Conservation (phyloP, 2,329 filamentous ascomycete species). For the Venturia pyrina region DNA sequence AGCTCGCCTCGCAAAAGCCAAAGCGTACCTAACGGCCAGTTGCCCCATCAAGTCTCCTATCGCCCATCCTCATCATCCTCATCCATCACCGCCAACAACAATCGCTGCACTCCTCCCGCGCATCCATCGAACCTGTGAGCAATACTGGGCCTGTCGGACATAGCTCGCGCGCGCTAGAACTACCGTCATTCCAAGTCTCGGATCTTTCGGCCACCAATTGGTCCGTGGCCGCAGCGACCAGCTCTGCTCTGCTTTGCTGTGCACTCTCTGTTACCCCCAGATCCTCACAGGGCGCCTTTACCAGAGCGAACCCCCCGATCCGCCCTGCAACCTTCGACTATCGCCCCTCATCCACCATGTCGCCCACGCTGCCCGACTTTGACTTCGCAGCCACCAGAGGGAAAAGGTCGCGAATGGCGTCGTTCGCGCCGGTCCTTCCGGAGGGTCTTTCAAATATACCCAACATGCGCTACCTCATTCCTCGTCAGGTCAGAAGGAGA, state of each 20-base stretch:
- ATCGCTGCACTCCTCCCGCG: not conserved
- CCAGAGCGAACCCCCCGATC: not conserved
- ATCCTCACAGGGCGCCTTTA: not conserved
- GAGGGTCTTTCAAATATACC: not conserved
- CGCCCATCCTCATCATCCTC: not conserved
- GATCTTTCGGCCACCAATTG: not conserved
- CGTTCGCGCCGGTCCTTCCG: constrained; percentile 3
- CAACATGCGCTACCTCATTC: constrained; percentile 33
- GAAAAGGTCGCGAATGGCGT: not conserved
- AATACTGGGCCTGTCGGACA: not conserved
- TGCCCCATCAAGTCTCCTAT: not conserved
- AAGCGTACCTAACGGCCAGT: not conserved
- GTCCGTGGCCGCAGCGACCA: not conserved
- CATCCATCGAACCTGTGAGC: not conserved
- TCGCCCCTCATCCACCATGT: not conserved
- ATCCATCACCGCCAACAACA: not conserved
- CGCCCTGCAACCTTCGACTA: not conserved
- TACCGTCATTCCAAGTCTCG: not conserved
- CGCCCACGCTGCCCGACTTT: not conserved
- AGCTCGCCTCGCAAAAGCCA: not conserved
- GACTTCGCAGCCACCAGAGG: constrained; percentile 3
- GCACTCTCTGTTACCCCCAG: not conserved
- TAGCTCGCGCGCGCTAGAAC: not conserved
- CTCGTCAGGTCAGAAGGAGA: constrained; percentile 56
- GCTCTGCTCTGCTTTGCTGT: not conserved